Base-by-base conservation (phyloP, 1,139 yeast species). In the Debaryomyces sp. region DNA sequence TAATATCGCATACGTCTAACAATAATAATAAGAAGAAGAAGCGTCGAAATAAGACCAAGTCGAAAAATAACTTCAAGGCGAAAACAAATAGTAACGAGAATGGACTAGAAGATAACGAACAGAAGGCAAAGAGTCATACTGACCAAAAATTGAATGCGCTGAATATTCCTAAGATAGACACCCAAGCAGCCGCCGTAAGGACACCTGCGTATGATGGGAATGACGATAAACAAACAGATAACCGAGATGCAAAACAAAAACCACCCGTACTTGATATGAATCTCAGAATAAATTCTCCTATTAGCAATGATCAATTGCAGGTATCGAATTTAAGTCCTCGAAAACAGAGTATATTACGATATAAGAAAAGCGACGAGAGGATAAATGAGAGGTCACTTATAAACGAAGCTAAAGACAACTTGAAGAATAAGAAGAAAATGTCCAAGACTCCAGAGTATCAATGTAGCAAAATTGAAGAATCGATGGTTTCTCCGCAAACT, bases 261-360 rank as follows among this genome's bases (percentile, higher is more conserved):
- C 37, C 23, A 6, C 2, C 35, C 3, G 15, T 15, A 22, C 35
- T 13, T 15, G 33, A 41, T 41, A 5, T 13, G 22, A 32, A 22
- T 41, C 12, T 22, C 10, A 40, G 7, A 15, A 15, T 41, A 32
- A 21, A 22, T 7, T 29, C 36, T 4, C 22, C 43, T 30, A 26
- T 41, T 4, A 23, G 36, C 4, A 41, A n/a, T 6, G 29, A 41
- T n/a, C 35, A 41, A 12, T 26, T 41, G n/a, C 43, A 26, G 30
- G 33, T 6, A 8, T 18, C 38, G 9, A 24, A 41, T 21, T 44
- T 66, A 55, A 70, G 76, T 43, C 80, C 80, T 6, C 58, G 80
- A 32, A 72, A 64, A 56, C 78, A 71, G 53, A 61, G 77, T 2
- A 60, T 75, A 6, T 64, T 71, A 70, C 58, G 80, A 39, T 67